Percentiles rank a stretch among this genome's conserved stretches.
Evolutionary conservation across 805 yeast species (phyloP).

Genomic region (Clavispora asparagi): DNA sequence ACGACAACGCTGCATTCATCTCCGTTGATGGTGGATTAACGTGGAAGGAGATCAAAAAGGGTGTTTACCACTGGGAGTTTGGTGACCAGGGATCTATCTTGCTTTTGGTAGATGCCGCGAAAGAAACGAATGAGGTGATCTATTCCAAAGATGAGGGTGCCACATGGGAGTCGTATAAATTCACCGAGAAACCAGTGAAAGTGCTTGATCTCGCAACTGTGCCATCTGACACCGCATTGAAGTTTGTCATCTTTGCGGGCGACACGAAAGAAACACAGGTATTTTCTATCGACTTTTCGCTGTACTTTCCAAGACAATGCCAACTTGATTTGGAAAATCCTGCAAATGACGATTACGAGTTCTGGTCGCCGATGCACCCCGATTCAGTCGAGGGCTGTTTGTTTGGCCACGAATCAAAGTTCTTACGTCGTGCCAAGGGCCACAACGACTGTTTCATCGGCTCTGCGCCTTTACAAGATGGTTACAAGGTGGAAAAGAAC

Average conservation of each 20-base stretch:
- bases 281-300: slow-evolving; percentile 40
- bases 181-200: slow-evolving; percentile 49
- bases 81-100: slow-evolving; percentile 93
- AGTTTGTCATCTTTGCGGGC: slow-evolving; percentile 59
- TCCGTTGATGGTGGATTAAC: slow-evolving; percentile 88
- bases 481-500: slow-evolving; percentile 52
- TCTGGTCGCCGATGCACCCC: slow-evolving; percentile 40
- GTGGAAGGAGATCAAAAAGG: slow-evolving; percentile 76
- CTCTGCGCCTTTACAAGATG: slow-evolving; percentile 51
- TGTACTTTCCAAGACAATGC: slow-evolving; percentile 33
- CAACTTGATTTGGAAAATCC: slow-evolving; percentile 40
- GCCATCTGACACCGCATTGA: slow-evolving; percentile 84
- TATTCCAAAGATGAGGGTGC: slow-evolving; percentile 80
- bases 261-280: slow-evolving; percentile 31
- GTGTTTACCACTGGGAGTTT: slow-evolving; percentile 86
- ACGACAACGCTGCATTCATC: slow-evolving; percentile 64
- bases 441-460: slow-evolving; percentile 66
- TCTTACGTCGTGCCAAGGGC: slow-evolving; percentile 39
- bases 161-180: slow-evolving; percentile 65
- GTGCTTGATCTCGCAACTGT: slow-evolving; percentile 80
- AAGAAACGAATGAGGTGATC: slow-evolving; percentile 50
- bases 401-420: slow-evolving; percentile 39
- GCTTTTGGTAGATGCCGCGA: slow-evolving; percentile 59
- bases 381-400: slow-evolving; percentile 32
- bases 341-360: slow-evolving; percentile 35